phyloP scores from a whole-genome alignment of 129 eudicot species.

The Solidago caesia region DNA sequence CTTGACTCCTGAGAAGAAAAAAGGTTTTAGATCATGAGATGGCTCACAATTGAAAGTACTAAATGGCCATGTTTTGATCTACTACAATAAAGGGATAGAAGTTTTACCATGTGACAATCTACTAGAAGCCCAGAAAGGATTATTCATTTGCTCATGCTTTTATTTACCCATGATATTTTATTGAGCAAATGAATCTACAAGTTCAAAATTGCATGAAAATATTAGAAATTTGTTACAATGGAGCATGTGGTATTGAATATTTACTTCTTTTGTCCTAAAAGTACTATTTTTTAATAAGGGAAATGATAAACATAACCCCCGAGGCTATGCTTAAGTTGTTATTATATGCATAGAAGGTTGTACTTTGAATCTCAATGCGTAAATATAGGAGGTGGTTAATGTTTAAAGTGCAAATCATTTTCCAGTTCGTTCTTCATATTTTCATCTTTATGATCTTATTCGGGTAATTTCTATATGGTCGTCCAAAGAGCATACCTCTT shows the following conservation, averaged over 20 bases:
- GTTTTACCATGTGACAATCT: constrained; percentile 29
- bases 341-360: too few species aligned
- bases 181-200: constrained; percentile 45
- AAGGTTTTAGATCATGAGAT: constrained; percentile 20
- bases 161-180: constrained; percentile 27
- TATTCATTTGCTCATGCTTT: constrained; percentile 47
- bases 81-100: constrained; percentile 23
- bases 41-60: constrained; percentile 14
- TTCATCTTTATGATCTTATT: constrained; percentile 1
- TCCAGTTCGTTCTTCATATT: not conserved
- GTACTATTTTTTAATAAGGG: not conserved
- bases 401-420: not conserved
- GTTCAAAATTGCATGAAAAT: constrained; percentile 34
- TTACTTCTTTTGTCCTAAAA: constrained; percentile 16
- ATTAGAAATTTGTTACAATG: constrained; percentile 25
- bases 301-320: too few species aligned
- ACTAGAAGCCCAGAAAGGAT: constrained; percentile 41
- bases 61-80: constrained; percentile 22
- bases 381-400: too few species aligned
- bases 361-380: too few species aligned
- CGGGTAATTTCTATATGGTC: not conserved
- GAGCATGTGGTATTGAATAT: not conserved
- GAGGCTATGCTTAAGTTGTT: too few species aligned
- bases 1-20: constrained; percentile 51
- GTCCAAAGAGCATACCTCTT: constrained; percentile 6